These are phyloP conservation scores for Amanita fuliginea DNA, from an alignment of 768 basidiomycete species.

Conservation along the genomic window DNA sequence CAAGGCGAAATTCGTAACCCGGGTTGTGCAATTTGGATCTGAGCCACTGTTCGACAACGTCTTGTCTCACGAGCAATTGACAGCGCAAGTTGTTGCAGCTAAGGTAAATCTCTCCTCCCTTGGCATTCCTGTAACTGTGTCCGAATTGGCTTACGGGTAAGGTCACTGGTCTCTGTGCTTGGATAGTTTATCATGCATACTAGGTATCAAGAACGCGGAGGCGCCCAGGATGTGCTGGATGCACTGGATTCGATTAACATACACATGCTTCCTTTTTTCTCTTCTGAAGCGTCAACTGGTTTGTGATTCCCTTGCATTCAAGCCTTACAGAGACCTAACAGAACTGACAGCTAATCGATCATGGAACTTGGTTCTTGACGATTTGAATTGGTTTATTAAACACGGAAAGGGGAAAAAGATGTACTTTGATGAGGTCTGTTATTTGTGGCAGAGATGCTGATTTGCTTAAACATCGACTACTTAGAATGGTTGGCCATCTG, in stretches of 20 bases:
- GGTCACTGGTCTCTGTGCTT: slow-evolving; percentile 12
- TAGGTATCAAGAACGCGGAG: slow-evolving; percentile 31
- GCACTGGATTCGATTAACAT: slow-evolving; percentile 43
- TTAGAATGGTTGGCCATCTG: slow-evolving; percentile 59
- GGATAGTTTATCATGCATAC: neutral
- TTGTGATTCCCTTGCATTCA: neutral
- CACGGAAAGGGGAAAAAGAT: slow-evolving; percentile 53
- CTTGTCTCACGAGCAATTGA: slow-evolving; percentile 28
- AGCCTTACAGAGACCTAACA: neutral
- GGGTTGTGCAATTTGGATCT: slow-evolving; percentile 47
- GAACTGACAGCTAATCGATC: slow-evolving; percentile 25
- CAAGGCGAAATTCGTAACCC: slow-evolving; percentile 41
- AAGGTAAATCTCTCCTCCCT: slow-evolving; percentile 33
- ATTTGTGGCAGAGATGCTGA: neutral
- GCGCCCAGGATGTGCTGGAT: slow-evolving; percentile 39
- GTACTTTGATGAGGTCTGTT: slow-evolving; percentile 41
- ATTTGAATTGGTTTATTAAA: slow-evolving; percentile 45
- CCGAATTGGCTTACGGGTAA: slow-evolving; percentile 34
- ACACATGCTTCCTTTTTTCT: slow-evolving; percentile 53
- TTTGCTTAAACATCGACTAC: neutral
- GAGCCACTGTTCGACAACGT: slow-evolving; percentile 46
- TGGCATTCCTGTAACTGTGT: slow-evolving; percentile 46
- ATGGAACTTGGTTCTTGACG: slow-evolving; percentile 40
- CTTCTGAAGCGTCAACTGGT: slow-evolving; percentile 35
- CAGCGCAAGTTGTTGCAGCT: slow-evolving; percentile 31